Evolutionary conservation across 1,284 basidiomycete species (phyloP), one percentile per base, ranked within the genome.

Genomic region (Lignosus rhinocerotis): DNA sequence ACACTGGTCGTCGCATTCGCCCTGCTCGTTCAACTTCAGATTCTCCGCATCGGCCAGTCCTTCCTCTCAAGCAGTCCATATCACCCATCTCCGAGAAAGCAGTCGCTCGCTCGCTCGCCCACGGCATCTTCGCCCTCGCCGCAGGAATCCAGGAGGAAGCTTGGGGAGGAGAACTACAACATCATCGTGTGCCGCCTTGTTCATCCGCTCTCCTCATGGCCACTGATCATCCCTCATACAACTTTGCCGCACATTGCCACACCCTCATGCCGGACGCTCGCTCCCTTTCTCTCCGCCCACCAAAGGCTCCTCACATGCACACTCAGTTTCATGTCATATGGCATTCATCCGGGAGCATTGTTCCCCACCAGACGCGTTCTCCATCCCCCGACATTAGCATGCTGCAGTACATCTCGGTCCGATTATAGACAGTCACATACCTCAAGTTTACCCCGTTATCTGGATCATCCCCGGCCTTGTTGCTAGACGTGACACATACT

Each of bases 201-300:
- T 25, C 25, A 14, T 30, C n/a, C 33, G 3, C 14, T 25, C 17
- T 21, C 55, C 51, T 53, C 55, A 45, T 48, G 52, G 43, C n/a
- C 19, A 42, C 25, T 44, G 59, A 56, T 60, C 59, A 25, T 36
- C 55, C 47, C 32, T 21, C 25, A 8, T 25, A 19, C 43, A 25
- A 21, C 30, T 44, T 33, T 45, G 31, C 41, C 19, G 31, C 41
- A 25, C 42, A 14, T 31, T 32, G 10, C 44, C 31, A 16, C 8
- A n/a, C 33, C 38, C 46, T 9, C 31, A 31, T 12, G 31, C 46
- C 46, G 11, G 25, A 25, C 51, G 16, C 6, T 7, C 46, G 30
- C 17, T n/a, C 16, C 41, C 41, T 43, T 14, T 17, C 46, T 45
- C 19, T 25, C 51, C 34, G 19, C 21, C 12, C 39, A 44, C 19